A percentile compares a stretch with the other conserved stretches of the same genome.
phyloP scores from a whole-genome alignment of 345 rosid species.

The Citrus mangshanensis region DNA sequence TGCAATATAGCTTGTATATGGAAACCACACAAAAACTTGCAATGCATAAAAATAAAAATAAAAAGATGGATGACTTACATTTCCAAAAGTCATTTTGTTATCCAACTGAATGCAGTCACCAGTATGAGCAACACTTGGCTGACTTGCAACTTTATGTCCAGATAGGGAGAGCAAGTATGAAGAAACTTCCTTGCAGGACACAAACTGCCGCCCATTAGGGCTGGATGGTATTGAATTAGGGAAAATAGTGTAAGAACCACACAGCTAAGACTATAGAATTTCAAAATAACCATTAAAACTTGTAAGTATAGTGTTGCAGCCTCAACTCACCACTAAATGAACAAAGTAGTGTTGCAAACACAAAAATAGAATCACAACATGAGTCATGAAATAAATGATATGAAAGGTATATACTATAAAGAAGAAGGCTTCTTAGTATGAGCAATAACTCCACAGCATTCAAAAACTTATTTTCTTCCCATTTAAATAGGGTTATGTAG shows the following conservation, averaged over 20 bases:
- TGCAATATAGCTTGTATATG: conserved; percentile 17
- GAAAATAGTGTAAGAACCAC: conserved; percentile 18
- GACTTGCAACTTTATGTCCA: conserved; percentile 34
- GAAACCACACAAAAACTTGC: background rate
- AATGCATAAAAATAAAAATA: conserved; percentile 13
- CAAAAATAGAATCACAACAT: background rate
- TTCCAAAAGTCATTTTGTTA: conserved; percentile 19
- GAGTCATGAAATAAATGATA: background rate
- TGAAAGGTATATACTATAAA: background rate
- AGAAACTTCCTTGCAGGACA: conserved; percentile 69
- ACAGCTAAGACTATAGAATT: background rate
- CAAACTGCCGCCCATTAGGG: conserved; percentile 74
- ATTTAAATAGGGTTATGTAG: background rate
- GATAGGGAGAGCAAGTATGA: conserved; percentile 37
- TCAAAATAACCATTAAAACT: background rate
- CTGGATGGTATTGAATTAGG: conserved; percentile 38
- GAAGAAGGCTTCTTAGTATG: background rate
- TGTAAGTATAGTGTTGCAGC: background rate
- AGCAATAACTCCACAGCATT: background rate
- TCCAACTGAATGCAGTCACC: conserved; percentile 17
- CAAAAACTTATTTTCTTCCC: background rate
- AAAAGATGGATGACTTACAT: conserved; percentile 28
- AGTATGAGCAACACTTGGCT: conserved; percentile 15
- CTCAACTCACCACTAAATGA: background rate
- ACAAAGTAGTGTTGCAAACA: background rate